phyloP scores from a whole-genome alignment of 345 rosid species.

The Populus tremula region DNA sequence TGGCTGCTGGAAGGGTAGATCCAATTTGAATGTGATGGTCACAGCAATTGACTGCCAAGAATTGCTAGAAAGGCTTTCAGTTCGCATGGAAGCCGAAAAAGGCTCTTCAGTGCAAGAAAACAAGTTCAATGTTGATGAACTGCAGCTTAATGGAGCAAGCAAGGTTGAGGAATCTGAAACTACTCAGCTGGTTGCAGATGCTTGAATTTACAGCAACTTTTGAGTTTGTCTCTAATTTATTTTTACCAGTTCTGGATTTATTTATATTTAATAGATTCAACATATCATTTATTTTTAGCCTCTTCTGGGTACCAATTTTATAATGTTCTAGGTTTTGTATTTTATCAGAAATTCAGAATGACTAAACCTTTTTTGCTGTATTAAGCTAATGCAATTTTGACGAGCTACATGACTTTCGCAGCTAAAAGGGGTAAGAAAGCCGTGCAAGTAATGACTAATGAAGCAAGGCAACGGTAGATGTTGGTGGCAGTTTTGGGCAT shows the following conservation, averaged over 20 bases:
- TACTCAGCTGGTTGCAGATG: not conserved
- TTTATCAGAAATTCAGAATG: not conserved
- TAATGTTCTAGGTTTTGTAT: constrained; percentile 1
- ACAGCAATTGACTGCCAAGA: constrained; percentile 78
- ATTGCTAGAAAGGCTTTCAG: constrained; percentile 62
- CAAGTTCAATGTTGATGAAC: constrained; percentile 16
- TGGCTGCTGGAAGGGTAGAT: constrained; percentile 91
- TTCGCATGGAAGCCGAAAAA: constrained; percentile 32
- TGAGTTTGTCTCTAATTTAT: not conserved
- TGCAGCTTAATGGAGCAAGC: constrained; percentile 19
- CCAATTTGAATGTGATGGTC: constrained; percentile 79
- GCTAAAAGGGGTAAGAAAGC: too few relatives aligned
- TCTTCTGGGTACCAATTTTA: not conserved
- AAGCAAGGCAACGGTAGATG: too few relatives aligned
- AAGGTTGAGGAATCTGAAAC: constrained; percentile 12
- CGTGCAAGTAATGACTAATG: too few relatives aligned
- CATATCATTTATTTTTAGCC: not conserved
- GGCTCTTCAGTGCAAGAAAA: constrained; percentile 24
- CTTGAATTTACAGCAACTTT: constrained; percentile 1
- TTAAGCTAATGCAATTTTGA: not conserved
- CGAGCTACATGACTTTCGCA: not conserved
- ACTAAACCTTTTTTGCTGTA: not conserved
- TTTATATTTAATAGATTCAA: too few relatives aligned
- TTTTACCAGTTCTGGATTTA: too few relatives aligned
- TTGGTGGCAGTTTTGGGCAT: too few relatives aligned